Percentiles rank a stretch among this genome's conserved stretches.
These are phyloP conservation scores for Penicillium expansum DNA, from an alignment of 2,329 filamentous ascomycete species.

Conservation along the genomic window DNA sequence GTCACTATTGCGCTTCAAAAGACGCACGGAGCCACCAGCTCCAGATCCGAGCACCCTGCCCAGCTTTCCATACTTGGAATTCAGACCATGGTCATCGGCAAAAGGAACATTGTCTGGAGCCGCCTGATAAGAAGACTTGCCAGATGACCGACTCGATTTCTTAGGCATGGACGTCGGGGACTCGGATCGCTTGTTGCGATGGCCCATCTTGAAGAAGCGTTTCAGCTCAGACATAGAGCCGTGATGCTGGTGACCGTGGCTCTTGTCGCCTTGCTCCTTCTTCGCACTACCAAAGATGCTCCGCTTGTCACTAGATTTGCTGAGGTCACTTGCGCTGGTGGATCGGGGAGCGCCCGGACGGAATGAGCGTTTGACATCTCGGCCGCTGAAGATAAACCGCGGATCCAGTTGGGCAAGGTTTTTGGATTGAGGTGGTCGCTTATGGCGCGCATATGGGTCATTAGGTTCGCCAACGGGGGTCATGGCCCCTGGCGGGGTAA, in stretches of 20 bases:
- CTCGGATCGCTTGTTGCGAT: constrained; percentile 62
- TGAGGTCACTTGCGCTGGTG: constrained; percentile 43
- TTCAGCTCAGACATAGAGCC: constrained; percentile 93
- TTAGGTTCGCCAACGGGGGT: constrained; percentile 76
- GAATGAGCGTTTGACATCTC: constrained; percentile 63
- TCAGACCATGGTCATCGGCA: constrained; percentile 85
- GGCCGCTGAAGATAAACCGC: constrained; percentile 77
- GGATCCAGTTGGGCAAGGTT: constrained; percentile 69
- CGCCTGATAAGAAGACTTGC: constrained; percentile 56
- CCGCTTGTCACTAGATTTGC: constrained; percentile 49
- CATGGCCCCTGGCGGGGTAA: constrained; percentile 66
- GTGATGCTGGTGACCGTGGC: constrained; percentile 54
- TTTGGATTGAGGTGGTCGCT: constrained; percentile 66
- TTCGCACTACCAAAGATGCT: constrained; percentile 55
- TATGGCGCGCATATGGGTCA: constrained; percentile 83
- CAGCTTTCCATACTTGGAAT: constrained; percentile 92
- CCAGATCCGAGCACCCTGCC: constrained; percentile 91
- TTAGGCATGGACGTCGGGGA: constrained; percentile 63
- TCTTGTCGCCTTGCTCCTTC: constrained; percentile 51
- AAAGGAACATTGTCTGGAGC: constrained; percentile 66
- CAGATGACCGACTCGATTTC: constrained; percentile 52
- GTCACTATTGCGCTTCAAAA: constrained; percentile 92
- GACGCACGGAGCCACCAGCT: constrained; percentile 86
- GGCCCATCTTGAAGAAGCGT: constrained; percentile 82
- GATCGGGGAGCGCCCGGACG: constrained; percentile 46